Conservation (phyloP, 495 filamentous ascomycete species). For the Saxispiralis lemnorum region DNA sequence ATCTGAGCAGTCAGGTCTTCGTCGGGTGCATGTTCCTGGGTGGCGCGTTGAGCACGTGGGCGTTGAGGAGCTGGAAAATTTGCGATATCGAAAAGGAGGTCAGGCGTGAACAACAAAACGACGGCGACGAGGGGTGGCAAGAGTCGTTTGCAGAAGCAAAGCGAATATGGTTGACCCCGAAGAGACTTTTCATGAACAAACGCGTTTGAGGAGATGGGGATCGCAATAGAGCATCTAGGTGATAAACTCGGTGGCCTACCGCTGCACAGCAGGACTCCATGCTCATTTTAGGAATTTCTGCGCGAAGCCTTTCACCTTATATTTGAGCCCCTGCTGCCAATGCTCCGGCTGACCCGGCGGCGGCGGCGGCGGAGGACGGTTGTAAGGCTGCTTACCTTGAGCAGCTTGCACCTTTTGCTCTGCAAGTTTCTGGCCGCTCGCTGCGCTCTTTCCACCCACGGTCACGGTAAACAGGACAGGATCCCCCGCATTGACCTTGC, state of each 20-base stretch:
- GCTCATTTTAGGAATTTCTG: slow-evolving; percentile 8
- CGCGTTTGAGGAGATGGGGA: not conserved
- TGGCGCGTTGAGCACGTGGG: slow-evolving; percentile 34
- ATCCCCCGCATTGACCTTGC: slow-evolving; percentile 39
- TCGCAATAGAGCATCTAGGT: too few species aligned
- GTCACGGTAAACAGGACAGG: slow-evolving; percentile 43
- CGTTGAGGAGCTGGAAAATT: slow-evolving; percentile 40
- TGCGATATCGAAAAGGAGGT: slow-evolving; percentile 27
- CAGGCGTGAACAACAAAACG: not conserved
- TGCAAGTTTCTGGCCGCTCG: not conserved
- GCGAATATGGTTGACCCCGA: not conserved
- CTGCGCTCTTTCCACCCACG: slow-evolving; percentile 35
- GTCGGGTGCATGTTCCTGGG: slow-evolving; percentile 45
- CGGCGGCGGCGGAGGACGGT: slow-evolving; percentile 4
- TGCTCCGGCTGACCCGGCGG: not conserved
- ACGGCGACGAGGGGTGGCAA: too few species aligned
- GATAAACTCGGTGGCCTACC: too few species aligned
- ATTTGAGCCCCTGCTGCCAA: slow-evolving; percentile 4
- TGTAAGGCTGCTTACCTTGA: not conserved
- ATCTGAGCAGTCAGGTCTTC: slow-evolving; percentile 44
- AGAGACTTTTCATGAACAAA: slow-evolving; percentile 1
- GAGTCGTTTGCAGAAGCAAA: too few species aligned
- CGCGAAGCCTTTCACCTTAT: slow-evolving; percentile 7
- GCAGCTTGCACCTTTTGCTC: too few species aligned
- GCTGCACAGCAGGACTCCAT: too few species aligned